Evolutionary conservation across 2,329 filamentous ascomycete genomes (phyloP), one percentile per base, ranked within the genome.

Genomic region (Plenodomus biglobosus): DNA sequence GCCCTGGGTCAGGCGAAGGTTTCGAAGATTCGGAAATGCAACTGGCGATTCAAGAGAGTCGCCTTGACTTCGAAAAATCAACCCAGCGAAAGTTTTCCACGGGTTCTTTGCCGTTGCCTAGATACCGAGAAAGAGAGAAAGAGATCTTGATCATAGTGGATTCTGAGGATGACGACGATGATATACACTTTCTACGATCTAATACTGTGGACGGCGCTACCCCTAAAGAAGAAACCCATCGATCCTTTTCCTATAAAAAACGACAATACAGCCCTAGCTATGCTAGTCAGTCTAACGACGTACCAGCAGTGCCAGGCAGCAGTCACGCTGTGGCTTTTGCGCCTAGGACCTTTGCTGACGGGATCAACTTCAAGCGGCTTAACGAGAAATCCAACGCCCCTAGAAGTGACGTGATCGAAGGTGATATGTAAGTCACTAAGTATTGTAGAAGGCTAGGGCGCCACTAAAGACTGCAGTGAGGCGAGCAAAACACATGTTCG

Each of bases 401-500:
- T 8, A 44, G 21, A 3, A 59, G 24, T 3, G 58, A 61, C 22
- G 36, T 51, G 1, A 37, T 65, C 2, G 57, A 64, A n/a, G 55
- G 46, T 3, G 53, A 61, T 2, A 13, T 65, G 63, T 62, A 41
- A 38, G 63, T 51, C 19, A 30, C 16, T 6, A 3, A 17, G 7
- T 16, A n/a, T 7, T 8, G 6, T 6, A 27, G n/a, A 16, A 15
- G 11, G 18, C 30, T 32, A 10, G 2, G 0, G 1, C n/a, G n/a
- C 24, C 4, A 38, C 30, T 35, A 16, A 38, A 11, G 8, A 5
- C 2, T 8, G 1, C 6, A 66, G 62, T 1, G 44, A 43, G 0
- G 36, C 53, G 17, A 63, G 57, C 32, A 52, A 44, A 10, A 48
- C 60, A 1, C 64, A 59, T 21, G 61, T 68, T 0, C 46, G 59